Evolutionary conservation across 306 rosid genomes (phyloP).

Genomic region (Lagenaria siceraria): DNA sequence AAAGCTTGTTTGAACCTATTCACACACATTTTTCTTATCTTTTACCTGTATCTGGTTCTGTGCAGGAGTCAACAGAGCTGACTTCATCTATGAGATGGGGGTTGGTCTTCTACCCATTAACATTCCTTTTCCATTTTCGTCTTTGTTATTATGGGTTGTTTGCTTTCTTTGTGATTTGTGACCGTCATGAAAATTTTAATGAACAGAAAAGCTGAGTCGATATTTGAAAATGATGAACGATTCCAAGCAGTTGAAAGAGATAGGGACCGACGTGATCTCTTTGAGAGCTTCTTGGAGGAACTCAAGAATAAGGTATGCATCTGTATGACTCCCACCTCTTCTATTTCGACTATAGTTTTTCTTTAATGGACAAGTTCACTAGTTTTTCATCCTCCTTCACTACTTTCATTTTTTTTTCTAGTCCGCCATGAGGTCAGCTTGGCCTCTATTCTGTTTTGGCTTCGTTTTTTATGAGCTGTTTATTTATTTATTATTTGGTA

Average conservation of each 20-base stretch:
- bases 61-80: slow-evolving; percentile 73
- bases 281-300: slow-evolving; percentile 66
- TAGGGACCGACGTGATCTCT: slow-evolving; percentile 74
- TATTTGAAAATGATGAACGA: slow-evolving; percentile 80
- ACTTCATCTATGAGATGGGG: slow-evolving; percentile 77
- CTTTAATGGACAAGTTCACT: background rate
- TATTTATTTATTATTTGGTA: background rate
- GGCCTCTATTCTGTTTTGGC: background rate
- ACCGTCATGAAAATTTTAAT: background rate
- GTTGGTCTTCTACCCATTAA: slow-evolving; percentile 27
- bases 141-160: background rate
- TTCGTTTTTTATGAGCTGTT: background rate
- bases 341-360: background rate
- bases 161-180: slow-evolving; percentile 1
- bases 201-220: slow-evolving; percentile 57
- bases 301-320: slow-evolving; percentile 42
- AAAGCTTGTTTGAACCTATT: slow-evolving; percentile 9
- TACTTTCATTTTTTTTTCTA: background rate
- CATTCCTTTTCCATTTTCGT: background rate
- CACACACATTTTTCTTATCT: slow-evolving; percentile 7
- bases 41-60: slow-evolving; percentile 14
- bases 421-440: background rate
- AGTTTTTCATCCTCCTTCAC: background rate
- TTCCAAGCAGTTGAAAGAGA: slow-evolving; percentile 83
- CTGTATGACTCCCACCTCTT: slow-evolving; percentile 14